Evolutionary conservation across 768 basidiomycete genomes (phyloP).

Genomic region (Suillus lakei): DNA sequence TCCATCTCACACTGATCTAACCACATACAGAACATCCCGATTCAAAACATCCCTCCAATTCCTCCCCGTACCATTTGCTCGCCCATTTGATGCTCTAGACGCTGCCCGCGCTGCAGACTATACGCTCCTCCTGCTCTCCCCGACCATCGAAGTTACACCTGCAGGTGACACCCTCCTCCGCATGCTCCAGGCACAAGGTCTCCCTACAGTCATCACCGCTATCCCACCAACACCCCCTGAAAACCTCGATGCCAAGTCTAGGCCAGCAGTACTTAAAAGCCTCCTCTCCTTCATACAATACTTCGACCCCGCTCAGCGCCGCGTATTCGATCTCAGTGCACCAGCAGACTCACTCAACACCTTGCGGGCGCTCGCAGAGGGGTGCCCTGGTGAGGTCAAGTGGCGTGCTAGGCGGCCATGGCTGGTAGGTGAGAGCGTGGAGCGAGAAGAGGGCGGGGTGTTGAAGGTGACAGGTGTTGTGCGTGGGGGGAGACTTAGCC

Average conservation of each 20-base stretch:
- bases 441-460: slow-evolving; percentile 63
- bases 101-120: slow-evolving; percentile 91
- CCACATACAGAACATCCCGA: slow-evolving; percentile 67
- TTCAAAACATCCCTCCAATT: slow-evolving; percentile 94
- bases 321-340: slow-evolving; percentile 73
- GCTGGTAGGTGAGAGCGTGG: slow-evolving; percentile 69
- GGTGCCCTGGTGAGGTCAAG: slow-evolving; percentile 75
- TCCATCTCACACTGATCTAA: slow-evolving; percentile 3
- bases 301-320: slow-evolving; percentile 83
- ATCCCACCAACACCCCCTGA: slow-evolving; percentile 58
- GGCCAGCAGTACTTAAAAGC: slow-evolving; percentile 77
- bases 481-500: slow-evolving; percentile 75
- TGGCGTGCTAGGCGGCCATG: slow-evolving; percentile 86
- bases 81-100: slow-evolving; percentile 80
- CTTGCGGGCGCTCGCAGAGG: slow-evolving; percentile 81
- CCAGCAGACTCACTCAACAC: slow-evolving; percentile 72
- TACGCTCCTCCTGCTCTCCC: slow-evolving; percentile 82
- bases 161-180: slow-evolving; percentile 91
- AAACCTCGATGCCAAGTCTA: slow-evolving; percentile 62
- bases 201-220: slow-evolving; percentile 82
- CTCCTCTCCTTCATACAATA: slow-evolving; percentile 94
- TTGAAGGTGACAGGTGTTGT: slow-evolving; percentile 84
- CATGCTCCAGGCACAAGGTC: slow-evolving; percentile 87
- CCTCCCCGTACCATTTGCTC: slow-evolving; percentile 72
- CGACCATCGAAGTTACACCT: slow-evolving; percentile 77